Evolutionary conservation across 768 basidiomycete species (phyloP), one percentile per base, ranked within the genome.

Genomic region (Sarcomyxa edulis): DNA sequence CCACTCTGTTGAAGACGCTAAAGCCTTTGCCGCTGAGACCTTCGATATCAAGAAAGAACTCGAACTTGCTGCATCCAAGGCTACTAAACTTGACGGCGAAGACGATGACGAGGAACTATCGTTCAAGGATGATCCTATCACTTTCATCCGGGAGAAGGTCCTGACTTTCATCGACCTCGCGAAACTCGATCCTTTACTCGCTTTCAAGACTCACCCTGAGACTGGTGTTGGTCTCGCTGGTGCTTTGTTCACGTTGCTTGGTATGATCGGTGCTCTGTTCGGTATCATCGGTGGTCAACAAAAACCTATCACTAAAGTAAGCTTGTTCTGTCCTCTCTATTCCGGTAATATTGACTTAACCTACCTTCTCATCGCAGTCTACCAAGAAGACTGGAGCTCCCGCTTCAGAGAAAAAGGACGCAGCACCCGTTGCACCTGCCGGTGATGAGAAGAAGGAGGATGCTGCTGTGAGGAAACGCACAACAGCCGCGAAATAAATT

Each of bases 171-270:
- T 94, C 46, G 84, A 87, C 34, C 66, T 77, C 43, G 84, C 77
- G 47, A 79, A 79, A 56, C 58, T 72, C 32, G 81, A 95, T 60
- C 93, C 91, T 19, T 53, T 90, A 37, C 60, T 62, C 18, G 94
- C 96, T 28, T 74, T 97, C 74, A 88, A 84, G 71, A 69, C 84
- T 26, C 81, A 93, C 55, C 93, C 94, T 32, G 84, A 93, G 64
- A 88, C 88, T 36, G 91, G 81, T 50, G 84, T 72, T 32, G 87
- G 79, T 45, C 71, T 97, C 48, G 69, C 69, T 43, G 84, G 78
- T 46, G 80, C 77, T 34, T 46, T 87, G 32, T 71, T 95, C 51
- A 89, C 87, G 28, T 58, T 96, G 48, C 76, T 96, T 54, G 85
- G 85, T 33, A 81, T 96, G 80, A 59, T 98, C 47, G 87, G 82